Conservation (phyloP, 768 basidiomycete genomes). For the Leccinellum luteum region DNA sequence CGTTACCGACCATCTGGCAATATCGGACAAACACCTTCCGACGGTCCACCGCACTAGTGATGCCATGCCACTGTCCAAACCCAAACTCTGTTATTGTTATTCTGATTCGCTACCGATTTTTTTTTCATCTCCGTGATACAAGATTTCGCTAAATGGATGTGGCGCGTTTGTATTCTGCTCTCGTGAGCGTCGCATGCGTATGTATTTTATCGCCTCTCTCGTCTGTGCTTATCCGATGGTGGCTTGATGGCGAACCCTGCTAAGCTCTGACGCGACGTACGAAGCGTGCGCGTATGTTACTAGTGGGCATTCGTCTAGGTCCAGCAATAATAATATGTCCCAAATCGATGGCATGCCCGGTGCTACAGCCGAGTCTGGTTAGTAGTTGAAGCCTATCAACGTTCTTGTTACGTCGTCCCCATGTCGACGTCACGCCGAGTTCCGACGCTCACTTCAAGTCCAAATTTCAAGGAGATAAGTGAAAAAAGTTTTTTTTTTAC, state of each 20-base stretch:
- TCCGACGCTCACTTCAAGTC: not conserved
- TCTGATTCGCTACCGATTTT: not conserved
- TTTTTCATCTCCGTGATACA: not conserved
- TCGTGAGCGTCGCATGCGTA: not conserved
- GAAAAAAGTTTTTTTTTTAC: not conserved
- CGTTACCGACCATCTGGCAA: not conserved
- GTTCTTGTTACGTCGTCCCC: not conserved
- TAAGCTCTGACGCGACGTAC: not conserved
- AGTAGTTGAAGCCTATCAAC: not conserved
- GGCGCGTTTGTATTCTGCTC: not conserved
- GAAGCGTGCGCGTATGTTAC: not conserved
- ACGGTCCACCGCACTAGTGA: not conserved
- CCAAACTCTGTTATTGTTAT: not conserved
- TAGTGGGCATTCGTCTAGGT: not conserved
- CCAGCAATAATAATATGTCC: not conserved
- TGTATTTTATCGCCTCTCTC: not conserved
- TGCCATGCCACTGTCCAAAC: not conserved
- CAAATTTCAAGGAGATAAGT: not conserved
- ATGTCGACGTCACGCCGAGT: not conserved
- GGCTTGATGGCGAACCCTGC: not conserved
- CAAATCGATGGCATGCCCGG: not conserved
- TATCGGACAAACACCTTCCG: not conserved
- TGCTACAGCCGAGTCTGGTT: not conserved
- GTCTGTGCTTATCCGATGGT: not conserved
- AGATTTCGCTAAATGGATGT: not conserved